phyloP scores from a whole-genome alignment of 352 stramenopile species.

The Pythium guiyangense region DNA sequence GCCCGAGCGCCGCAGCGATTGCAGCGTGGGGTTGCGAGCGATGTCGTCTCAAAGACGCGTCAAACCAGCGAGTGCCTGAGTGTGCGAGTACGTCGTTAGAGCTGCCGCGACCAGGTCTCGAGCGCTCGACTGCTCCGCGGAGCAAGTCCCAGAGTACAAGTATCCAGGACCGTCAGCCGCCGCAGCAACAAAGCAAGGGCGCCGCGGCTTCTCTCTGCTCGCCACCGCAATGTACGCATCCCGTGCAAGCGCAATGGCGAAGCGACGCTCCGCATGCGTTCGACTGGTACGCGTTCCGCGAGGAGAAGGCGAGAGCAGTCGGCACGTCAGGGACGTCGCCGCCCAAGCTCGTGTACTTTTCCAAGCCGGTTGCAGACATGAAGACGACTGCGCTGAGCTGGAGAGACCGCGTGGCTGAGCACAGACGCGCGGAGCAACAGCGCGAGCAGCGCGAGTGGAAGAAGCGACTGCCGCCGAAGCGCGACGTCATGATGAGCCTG shows the following conservation, averaged over 20 bases:
- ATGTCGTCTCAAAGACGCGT: slow-evolving; percentile 12
- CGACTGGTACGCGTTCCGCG: slow-evolving; percentile 30
- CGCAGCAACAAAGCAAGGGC: not conserved
- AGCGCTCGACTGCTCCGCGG: too few relatives aligned
- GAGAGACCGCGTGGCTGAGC: slow-evolving; percentile 22
- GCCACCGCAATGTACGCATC: too few relatives aligned
- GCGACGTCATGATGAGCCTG: slow-evolving; percentile 23
- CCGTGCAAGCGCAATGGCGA: slow-evolving; percentile 8
- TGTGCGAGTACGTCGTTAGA: not conserved
- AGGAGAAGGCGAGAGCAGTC: slow-evolving; percentile 1
- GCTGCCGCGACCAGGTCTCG: too few relatives aligned
- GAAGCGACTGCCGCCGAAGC: slow-evolving; percentile 19
- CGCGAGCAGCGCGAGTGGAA: slow-evolving; percentile 16
- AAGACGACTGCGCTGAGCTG: slow-evolving; percentile 43
- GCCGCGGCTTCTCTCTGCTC: too few relatives aligned
- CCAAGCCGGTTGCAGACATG: slow-evolving; percentile 35
- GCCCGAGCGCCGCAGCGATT: slow-evolving; percentile 9
- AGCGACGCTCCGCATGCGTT: not conserved
- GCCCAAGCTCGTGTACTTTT: slow-evolving; percentile 46
- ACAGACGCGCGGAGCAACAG: slow-evolving; percentile 10
- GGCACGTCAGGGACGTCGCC: not conserved
- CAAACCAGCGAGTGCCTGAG: not conserved
- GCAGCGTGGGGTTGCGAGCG: slow-evolving; percentile 22
- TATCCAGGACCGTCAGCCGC: too few relatives aligned
- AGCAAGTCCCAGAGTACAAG: too few relatives aligned